Evolutionary conservation across 192 early-diverging fungal species (phyloP).

Genomic region (Coemansia sp.): DNA sequence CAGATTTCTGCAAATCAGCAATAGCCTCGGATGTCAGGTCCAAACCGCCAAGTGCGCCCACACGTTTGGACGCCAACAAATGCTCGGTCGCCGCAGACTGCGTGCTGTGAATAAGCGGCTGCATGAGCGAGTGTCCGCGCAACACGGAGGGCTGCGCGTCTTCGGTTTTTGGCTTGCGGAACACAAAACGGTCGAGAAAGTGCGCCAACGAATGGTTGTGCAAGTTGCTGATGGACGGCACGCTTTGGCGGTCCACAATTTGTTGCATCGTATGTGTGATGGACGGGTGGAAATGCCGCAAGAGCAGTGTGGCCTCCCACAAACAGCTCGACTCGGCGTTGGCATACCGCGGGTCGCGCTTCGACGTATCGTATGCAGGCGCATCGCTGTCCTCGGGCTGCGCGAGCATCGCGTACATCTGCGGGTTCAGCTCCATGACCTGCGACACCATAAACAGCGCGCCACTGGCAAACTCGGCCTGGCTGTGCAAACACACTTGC

Average conservation of each 20-base stretch:
- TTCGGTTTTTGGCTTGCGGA: constrained; percentile 88
- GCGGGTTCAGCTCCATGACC: constrained; percentile 56
- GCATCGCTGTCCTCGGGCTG: constrained; percentile 39
- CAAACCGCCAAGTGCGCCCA: constrained; percentile 58
- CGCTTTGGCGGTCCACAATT: constrained; percentile 68
- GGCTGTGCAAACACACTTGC: constrained; percentile 70
- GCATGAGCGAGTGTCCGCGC: constrained; percentile 53
- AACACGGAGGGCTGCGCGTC: constrained; percentile 41
- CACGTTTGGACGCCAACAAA: constrained; percentile 67
- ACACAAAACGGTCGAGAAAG: constrained; percentile 95
- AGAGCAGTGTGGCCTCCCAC: constrained; percentile 87
- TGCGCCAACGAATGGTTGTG: constrained; percentile 88
- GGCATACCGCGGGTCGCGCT: constrained; percentile 84
- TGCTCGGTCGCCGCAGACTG: constrained; percentile 39
- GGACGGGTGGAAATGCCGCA: constrained; percentile 89
- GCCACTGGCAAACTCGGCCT: constrained; percentile 84
- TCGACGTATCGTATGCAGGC: constrained; percentile 72
- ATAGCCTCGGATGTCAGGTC: constrained; percentile 39
- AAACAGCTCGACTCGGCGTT: constrained; percentile 80
- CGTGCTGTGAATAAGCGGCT: constrained; percentile 41
- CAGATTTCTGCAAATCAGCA: constrained; percentile 35
- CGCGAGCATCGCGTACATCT: constrained; percentile 59
- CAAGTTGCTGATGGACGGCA: constrained; percentile 68
- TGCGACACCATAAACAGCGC: constrained; percentile 80
- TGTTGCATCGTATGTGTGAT: constrained; percentile 78